phyloP scores from a whole-genome alignment of 2,329 filamentous ascomycete species.

The Fusarium sp. region DNA sequence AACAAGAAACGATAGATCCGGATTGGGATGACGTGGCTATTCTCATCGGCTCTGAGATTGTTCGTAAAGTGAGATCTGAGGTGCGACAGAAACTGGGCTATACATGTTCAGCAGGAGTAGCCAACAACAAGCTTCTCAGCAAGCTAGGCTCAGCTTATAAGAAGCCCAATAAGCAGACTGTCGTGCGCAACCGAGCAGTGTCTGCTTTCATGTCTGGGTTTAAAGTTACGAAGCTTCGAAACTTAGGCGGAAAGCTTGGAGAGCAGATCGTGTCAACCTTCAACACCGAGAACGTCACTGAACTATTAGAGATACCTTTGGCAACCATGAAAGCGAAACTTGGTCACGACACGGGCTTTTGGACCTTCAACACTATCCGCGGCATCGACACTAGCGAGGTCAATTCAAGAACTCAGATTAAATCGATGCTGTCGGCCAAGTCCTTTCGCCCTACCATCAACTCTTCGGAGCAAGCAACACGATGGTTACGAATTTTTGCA shows the following conservation, averaged over 20 bases:
- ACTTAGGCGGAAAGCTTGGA: slow-evolving; percentile 94
- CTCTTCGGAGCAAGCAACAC: slow-evolving; percentile 78
- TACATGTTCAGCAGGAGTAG: slow-evolving; percentile 91
- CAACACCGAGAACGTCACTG: slow-evolving; percentile 81
- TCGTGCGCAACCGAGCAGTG: slow-evolving; percentile 88
- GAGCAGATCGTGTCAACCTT: slow-evolving; percentile 87
- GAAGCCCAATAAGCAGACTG: slow-evolving; percentile 94
- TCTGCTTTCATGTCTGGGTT: slow-evolving; percentile 83
- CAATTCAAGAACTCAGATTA: slow-evolving; percentile 91
- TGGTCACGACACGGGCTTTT: slow-evolving; percentile 85
- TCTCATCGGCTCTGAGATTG: slow-evolving; percentile 88
- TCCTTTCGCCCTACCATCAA: slow-evolving; percentile 90
- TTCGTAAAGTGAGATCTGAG: slow-evolving; percentile 77
- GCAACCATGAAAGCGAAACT: slow-evolving; percentile 82
- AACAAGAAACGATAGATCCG: slow-evolving; percentile 82
- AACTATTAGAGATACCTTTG: slow-evolving; percentile 77
- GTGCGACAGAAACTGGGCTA: slow-evolving; percentile 81
- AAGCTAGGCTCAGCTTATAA: slow-evolving; percentile 92
- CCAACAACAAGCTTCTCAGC: slow-evolving; percentile 93
- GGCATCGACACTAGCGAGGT: slow-evolving; percentile 91
- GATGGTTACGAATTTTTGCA: slow-evolving; percentile 91
- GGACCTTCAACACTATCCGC: slow-evolving; percentile 87
- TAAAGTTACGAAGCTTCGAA: slow-evolving; percentile 95
- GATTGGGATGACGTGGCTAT: slow-evolving; percentile 98
- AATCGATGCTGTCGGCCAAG: slow-evolving; percentile 97